phyloP scores from a whole-genome alignment of 805 yeast species.

The Maudiozyma turicensis region DNA sequence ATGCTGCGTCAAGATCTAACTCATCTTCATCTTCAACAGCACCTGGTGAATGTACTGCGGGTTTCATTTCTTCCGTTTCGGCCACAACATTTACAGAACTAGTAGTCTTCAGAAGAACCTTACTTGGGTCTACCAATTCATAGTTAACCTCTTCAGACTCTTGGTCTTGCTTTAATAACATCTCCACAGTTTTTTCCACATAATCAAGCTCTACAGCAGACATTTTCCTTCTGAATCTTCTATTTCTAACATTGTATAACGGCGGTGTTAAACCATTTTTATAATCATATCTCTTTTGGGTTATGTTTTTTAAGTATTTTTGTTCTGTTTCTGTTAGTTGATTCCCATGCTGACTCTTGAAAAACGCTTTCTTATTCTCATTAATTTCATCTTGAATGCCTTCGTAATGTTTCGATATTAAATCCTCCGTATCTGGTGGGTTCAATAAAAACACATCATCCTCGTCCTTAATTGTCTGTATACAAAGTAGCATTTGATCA shows the following conservation, averaged over 20 bases:
- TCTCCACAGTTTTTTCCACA: constrained; percentile 71
- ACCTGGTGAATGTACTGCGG: neutral
- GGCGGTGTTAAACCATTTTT: constrained; percentile 85
- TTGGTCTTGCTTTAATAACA: constrained; percentile 61
- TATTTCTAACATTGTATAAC: constrained; percentile 53
- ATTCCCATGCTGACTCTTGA: constrained; percentile 16
- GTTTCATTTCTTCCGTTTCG: neutral
- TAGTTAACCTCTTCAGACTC: constrained; percentile 75
- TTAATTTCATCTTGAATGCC: constrained; percentile 21
- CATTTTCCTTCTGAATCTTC: constrained; percentile 63
- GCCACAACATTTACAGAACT: constrained; percentile 7
- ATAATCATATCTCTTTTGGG: constrained; percentile 28
- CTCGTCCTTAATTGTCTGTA: constrained; percentile 41
- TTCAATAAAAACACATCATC: constrained; percentile 36
- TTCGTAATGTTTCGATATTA: constrained; percentile 24
- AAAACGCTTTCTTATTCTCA: constrained; percentile 15
- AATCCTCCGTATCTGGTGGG: constrained; percentile 37
- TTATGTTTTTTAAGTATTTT: constrained; percentile 17
- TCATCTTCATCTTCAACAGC: constrained; percentile 37
- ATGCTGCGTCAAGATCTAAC: constrained; percentile 47
- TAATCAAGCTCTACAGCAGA: constrained; percentile 64
- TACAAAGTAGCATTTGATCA: constrained; percentile 73
- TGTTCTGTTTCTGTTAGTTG: constrained; percentile 23
- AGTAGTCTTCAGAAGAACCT: constrained; percentile 22
- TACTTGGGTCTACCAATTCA: constrained; percentile 57